phyloP scores from a whole-genome alignment of 495 filamentous ascomycete species.

The Filosporella fistucella region DNA sequence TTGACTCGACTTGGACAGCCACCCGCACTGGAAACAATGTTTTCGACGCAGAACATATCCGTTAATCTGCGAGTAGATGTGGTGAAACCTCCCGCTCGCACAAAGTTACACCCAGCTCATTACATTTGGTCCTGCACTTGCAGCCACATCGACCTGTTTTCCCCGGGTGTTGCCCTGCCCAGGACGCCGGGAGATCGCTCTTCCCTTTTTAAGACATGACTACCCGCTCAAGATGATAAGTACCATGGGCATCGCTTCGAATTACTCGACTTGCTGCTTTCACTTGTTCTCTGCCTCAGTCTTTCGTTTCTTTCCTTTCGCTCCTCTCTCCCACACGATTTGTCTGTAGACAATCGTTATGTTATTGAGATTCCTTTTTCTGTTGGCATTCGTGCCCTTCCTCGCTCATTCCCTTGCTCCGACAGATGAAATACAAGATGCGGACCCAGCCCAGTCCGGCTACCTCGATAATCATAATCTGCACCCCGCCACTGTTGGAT shows the following conservation, averaged over 20 bases:
- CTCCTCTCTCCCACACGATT: background rate
- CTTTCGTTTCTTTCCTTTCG: background rate
- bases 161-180: too few relatives aligned
- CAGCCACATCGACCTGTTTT: too few relatives aligned
- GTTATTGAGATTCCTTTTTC: background rate
- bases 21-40: too few relatives aligned
- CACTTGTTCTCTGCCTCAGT: background rate
- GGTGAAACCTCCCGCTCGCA: too few relatives aligned
- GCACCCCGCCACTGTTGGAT: conserved; percentile 34
- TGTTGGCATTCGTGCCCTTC: conserved; percentile 5
- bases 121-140: too few relatives aligned
- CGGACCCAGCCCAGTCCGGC: conserved; percentile 36
- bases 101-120: too few relatives aligned
- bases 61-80: too few relatives aligned
- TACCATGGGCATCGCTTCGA: background rate
- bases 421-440: conserved; percentile 35
- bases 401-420: conserved; percentile 18
- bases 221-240: background rate
- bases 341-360: background rate
- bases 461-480: conserved; percentile 43
- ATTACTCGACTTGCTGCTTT: background rate
- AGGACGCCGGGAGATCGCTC: too few relatives aligned
- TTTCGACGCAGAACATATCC: too few relatives aligned
- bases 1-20: too few relatives aligned
- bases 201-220: background rate